A percentile compares a stretch with the other conserved stretches of the same genome.
Evolutionary conservation across 2,329 filamentous ascomycete genomes (phyloP).

Genomic region (Alternaria brassicicola): DNA sequence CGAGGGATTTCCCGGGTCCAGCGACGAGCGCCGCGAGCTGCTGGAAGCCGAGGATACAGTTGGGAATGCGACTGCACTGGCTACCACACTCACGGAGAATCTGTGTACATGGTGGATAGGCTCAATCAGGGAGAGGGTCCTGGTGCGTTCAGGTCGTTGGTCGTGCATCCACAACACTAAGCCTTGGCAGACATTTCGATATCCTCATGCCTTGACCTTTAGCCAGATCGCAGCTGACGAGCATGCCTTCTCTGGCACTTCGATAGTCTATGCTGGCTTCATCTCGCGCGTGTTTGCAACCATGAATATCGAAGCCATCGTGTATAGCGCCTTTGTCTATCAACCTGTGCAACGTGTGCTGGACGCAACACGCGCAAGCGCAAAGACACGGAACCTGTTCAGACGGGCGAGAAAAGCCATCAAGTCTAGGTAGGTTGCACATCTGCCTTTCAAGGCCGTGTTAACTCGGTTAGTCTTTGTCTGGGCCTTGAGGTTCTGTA

Average conservation of each 20-base stretch:
- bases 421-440: constrained; percentile 27
- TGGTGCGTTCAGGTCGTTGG: constrained; percentile 18
- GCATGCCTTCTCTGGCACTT: constrained; percentile 22
- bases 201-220: constrained; percentile 30
- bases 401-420: constrained; percentile 31
- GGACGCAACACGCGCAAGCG: constrained; percentile 23
- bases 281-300: constrained; percentile 28
- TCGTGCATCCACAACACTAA: background rate
- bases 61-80: constrained; percentile 34
- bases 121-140: constrained; percentile 35
- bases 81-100: constrained; percentile 33
- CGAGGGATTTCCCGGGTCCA: constrained; percentile 34
- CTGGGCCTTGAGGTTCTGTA: constrained; percentile 36
- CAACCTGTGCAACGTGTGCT: constrained; percentile 41
- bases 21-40: constrained; percentile 35
- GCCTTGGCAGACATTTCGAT: constrained; percentile 36
- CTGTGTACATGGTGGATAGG: constrained; percentile 47
- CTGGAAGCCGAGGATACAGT: constrained; percentile 41
- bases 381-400: constrained; percentile 27
- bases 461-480: constrained; percentile 34
- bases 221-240: constrained; percentile 35
- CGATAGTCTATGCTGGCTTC: constrained; percentile 39
- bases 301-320: constrained; percentile 24
- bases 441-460: background rate
- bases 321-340: constrained; percentile 29